phyloP scores from a whole-genome alignment of 495 filamentous ascomycete species.

The Hypoxylon subgilvum region DNA sequence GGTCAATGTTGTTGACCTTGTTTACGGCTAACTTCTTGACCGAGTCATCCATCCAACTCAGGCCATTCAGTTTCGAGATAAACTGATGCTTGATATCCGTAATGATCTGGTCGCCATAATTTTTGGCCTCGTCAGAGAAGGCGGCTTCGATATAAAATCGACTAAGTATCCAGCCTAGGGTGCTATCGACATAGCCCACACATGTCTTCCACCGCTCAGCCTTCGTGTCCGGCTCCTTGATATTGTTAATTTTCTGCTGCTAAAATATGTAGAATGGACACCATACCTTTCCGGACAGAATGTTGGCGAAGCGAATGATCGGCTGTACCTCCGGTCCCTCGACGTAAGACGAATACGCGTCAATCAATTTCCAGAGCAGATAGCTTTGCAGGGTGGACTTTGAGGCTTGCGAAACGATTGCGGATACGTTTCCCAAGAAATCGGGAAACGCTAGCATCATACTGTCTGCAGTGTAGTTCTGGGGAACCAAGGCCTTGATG shows the following conservation, averaged over 20 bases:
- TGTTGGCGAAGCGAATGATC: slow-evolving; percentile 61
- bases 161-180: slow-evolving; percentile 64
- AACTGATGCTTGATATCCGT: slow-evolving; percentile 73
- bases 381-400: slow-evolving; percentile 45
- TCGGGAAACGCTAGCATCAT: slow-evolving; percentile 57
- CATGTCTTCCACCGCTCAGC: slow-evolving; percentile 76
- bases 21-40: slow-evolving; percentile 66
- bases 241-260: slow-evolving; percentile 21
- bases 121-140: slow-evolving; percentile 67
- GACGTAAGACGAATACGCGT: slow-evolving; percentile 51
- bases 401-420: slow-evolving; percentile 41
- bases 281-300: slow-evolving; percentile 43
- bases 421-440: slow-evolving; percentile 41
- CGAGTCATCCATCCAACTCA: slow-evolving; percentile 72
- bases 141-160: slow-evolving; percentile 71
- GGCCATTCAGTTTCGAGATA: slow-evolving; percentile 61
- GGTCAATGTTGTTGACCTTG: slow-evolving; percentile 73
- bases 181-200: slow-evolving; percentile 60
- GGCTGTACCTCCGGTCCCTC: slow-evolving; percentile 66
- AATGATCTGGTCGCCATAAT: slow-evolving; percentile 71
- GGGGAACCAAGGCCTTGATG: slow-evolving; percentile 59
- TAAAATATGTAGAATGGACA: not conserved
- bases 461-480: slow-evolving; percentile 56
- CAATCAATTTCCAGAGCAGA: slow-evolving; percentile 44
- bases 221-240: slow-evolving; percentile 62